phyloP scores from a whole-genome alignment of 768 basidiomycete genomes.

The Lentinula detonsa region DNA sequence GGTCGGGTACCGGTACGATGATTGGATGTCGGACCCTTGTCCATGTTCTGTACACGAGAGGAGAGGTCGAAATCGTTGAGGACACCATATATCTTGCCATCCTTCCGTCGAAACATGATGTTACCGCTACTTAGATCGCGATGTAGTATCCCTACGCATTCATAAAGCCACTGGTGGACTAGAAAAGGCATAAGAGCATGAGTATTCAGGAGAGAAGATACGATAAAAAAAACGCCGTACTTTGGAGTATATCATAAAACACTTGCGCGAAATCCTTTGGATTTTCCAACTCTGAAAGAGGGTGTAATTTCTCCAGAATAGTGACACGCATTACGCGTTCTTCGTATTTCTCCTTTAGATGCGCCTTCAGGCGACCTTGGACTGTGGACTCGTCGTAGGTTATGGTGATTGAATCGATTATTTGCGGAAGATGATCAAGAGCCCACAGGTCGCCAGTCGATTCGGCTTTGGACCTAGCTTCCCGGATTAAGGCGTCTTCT shows the following conservation, averaged over 20 bases:
- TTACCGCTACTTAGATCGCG: background rate
- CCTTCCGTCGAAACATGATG: slow-evolving; percentile 8
- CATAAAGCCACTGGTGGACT: slow-evolving; percentile 7
- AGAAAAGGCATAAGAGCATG: background rate
- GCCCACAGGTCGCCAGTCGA: background rate
- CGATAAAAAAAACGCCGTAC: background rate
- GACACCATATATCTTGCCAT: slow-evolving; percentile 10
- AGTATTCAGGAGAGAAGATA: background rate
- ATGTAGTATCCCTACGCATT: slow-evolving; percentile 3
- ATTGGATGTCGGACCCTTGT: too few species aligned
- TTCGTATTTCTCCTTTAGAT: background rate
- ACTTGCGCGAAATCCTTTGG: too few species aligned
- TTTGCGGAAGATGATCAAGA: background rate
- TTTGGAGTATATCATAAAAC: background rate
- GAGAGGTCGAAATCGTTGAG: slow-evolving; percentile 9
- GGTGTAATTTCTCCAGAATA: too few species aligned
- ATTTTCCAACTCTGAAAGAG: too few species aligned
- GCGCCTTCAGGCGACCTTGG: background rate
- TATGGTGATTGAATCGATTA: too few species aligned
- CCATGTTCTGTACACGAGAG: background rate
- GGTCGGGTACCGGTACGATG: background rate
- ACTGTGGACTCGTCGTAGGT: background rate
- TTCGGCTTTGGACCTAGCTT: background rate
- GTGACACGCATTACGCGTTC: background rate
- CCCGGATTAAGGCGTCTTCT: background rate